These are phyloP conservation scores for Aciculoconidium aculeatum DNA, from an alignment of 805 yeast species.

Conservation along the genomic window DNA sequence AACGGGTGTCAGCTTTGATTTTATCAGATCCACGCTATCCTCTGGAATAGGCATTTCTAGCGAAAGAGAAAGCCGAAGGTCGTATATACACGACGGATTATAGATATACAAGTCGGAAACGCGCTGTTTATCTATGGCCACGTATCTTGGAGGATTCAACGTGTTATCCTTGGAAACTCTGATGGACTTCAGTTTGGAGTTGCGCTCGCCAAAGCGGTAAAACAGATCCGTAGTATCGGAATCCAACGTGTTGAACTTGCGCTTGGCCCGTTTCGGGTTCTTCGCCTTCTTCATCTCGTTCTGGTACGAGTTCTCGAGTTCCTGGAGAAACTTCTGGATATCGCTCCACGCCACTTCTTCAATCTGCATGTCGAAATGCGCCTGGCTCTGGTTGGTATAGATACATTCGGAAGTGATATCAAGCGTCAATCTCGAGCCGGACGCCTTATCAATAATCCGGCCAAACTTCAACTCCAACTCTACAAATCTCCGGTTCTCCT, in stretches of 20 bases:
- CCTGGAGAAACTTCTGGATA: slow-evolving; percentile 47
- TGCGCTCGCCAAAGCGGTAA: slow-evolving; percentile 56
- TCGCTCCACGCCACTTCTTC: slow-evolving; percentile 58
- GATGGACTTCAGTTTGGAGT: slow-evolving; percentile 57
- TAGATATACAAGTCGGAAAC: slow-evolving; percentile 67
- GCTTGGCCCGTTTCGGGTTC: slow-evolving; percentile 26
- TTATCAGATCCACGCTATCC: slow-evolving; percentile 45
- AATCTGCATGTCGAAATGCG: slow-evolving; percentile 59
- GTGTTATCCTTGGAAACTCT: slow-evolving; percentile 60
- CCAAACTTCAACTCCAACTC: slow-evolving; percentile 78
- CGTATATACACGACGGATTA: slow-evolving; percentile 73
- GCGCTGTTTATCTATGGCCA: slow-evolving; percentile 67
- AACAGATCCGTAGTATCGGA: slow-evolving; percentile 59
- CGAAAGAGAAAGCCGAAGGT: slow-evolving; percentile 68
- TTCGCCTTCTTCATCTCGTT: slow-evolving; percentile 25
- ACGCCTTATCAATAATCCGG: slow-evolving; percentile 55
- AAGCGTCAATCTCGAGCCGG: slow-evolving; percentile 56
- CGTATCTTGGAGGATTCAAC: slow-evolving; percentile 60
- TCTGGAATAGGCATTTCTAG: slow-evolving; percentile 70
- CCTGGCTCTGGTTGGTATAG: slow-evolving; percentile 48
- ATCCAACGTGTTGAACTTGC: slow-evolving; percentile 54
- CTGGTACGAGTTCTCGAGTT: slow-evolving; percentile 46
- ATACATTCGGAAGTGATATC: slow-evolving; percentile 69
- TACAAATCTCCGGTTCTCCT: slow-evolving; percentile 45
- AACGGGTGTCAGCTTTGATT: slow-evolving; percentile 48